These are phyloP conservation scores for Lentinula novae-zelandiae DNA, from an alignment of 1,284 basidiomycete genomes.

Conservation along the genomic window DNA sequence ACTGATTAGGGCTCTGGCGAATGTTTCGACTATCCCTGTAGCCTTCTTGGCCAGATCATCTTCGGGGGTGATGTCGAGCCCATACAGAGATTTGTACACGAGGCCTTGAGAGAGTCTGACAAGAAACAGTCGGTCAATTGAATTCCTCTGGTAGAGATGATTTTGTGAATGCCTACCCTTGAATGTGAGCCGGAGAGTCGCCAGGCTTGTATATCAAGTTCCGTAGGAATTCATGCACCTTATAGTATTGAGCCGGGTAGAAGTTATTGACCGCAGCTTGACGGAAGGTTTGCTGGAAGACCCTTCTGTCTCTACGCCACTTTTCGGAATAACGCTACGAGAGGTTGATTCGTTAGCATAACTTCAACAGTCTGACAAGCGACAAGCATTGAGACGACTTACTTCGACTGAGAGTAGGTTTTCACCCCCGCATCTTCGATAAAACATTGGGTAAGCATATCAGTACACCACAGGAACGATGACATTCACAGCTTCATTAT, in stretches of 20 bases:
- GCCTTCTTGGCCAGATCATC: background rate
- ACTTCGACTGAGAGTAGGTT: background rate
- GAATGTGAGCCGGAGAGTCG: slow-evolving; percentile 16
- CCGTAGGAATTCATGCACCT: slow-evolving; percentile 16
- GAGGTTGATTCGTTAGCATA: slow-evolving; percentile 11
- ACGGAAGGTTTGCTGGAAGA: slow-evolving; percentile 22
- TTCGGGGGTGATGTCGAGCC: slow-evolving; percentile 20
- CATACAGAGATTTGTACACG: slow-evolving; percentile 25
- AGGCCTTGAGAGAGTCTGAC: slow-evolving; percentile 21
- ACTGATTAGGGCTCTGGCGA: slow-evolving; percentile 3
- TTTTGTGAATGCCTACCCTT: slow-evolving; percentile 12
- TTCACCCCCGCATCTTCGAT: background rate
- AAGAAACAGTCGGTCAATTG: background rate
- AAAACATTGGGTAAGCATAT: background rate
- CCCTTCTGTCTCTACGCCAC: slow-evolving; percentile 17
- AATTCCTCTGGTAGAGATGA: no score
- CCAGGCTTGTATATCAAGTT: slow-evolving; percentile 20
- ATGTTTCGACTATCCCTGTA: slow-evolving; percentile 20
- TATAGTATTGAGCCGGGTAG: slow-evolving; percentile 16
- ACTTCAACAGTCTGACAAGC: background rate
- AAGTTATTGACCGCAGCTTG: slow-evolving; percentile 11
- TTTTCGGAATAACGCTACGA: background rate
- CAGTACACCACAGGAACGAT: background rate
- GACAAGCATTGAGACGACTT: background rate
- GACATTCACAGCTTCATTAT: background rate